phyloP scores from a whole-genome alignment of 2,329 filamentous ascomycete genomes.

The Colletotrichum incanum region DNA sequence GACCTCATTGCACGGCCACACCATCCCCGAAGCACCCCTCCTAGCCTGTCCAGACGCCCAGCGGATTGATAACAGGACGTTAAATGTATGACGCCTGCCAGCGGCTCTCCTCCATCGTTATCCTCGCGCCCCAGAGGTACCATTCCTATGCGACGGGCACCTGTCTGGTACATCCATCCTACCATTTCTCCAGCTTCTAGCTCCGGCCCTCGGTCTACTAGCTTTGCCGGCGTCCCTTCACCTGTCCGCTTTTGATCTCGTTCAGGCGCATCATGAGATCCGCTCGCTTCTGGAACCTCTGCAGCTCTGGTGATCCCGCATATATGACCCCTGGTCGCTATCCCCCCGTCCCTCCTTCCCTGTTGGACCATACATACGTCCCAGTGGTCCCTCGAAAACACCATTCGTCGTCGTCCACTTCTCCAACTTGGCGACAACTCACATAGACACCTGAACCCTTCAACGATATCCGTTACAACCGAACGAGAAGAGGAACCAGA shows the following conservation, averaged over 20 bases:
- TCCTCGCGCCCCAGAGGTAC: slow-evolving; percentile 26
- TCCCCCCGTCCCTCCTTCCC: slow-evolving; percentile 24
- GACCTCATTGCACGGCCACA: slow-evolving; percentile 44
- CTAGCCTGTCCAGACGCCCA: slow-evolving; percentile 34
- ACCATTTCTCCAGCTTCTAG: slow-evolving; percentile 37
- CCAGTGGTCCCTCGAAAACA: slow-evolving; percentile 5
- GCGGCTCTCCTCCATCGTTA: slow-evolving; percentile 28
- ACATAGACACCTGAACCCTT: not conserved
- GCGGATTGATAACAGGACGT: slow-evolving; percentile 42
- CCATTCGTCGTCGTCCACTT: slow-evolving; percentile 3
- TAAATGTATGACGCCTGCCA: slow-evolving; percentile 44
- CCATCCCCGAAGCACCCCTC: slow-evolving; percentile 39
- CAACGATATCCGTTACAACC: slow-evolving; percentile 1
- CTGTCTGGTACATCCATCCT: slow-evolving; percentile 31
- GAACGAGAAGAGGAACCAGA: not conserved
- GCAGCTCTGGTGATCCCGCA: slow-evolving; percentile 43
- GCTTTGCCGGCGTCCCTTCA: slow-evolving; percentile 38
- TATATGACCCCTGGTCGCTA: slow-evolving; percentile 42
- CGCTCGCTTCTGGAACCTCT: slow-evolving; percentile 39
- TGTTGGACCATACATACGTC: slow-evolving; percentile 15
- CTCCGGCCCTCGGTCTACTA: slow-evolving; percentile 42
- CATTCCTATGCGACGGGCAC: slow-evolving; percentile 18
- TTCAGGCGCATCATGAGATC: slow-evolving; percentile 44
- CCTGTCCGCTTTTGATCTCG: slow-evolving; percentile 42
- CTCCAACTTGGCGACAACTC: slow-evolving; percentile 7